Evolutionary conservation across 768 basidiomycete species (phyloP).

Genomic region (Panus rudis): DNA sequence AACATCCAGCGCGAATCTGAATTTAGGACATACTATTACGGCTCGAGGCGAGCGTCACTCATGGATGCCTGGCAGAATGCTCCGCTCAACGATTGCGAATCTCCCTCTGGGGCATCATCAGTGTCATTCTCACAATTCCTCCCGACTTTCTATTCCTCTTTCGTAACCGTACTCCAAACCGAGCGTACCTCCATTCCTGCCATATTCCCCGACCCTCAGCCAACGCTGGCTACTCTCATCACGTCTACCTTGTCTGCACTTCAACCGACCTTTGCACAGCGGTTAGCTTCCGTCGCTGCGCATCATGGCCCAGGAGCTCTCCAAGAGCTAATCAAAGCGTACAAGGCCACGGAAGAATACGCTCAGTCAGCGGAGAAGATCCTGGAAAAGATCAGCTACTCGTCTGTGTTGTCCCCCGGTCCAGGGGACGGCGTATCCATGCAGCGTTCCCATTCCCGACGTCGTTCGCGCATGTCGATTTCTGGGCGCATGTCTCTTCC

Average conservation of each 20-base stretch:
- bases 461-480: constrained; percentile 22
- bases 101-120: constrained; percentile 10
- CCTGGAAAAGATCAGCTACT: constrained; percentile 58
- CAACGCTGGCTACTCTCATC: constrained; percentile 75
- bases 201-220: constrained; percentile 83
- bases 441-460: constrained; percentile 7
- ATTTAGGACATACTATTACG: constrained; percentile 92
- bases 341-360: constrained; percentile 79
- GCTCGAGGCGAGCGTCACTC: constrained; percentile 61
- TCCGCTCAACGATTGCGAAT: constrained; percentile 44
- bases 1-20: constrained; percentile 89
- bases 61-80: constrained; percentile 65
- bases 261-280: constrained; percentile 74
- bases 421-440: constrained; percentile 12
- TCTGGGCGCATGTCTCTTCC: constrained; percentile 21
- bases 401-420: constrained; percentile 14
- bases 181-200: constrained; percentile 71
- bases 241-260: constrained; percentile 74
- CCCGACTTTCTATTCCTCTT: constrained; percentile 63
- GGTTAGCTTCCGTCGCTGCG: constrained; percentile 64
- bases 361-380: constrained; percentile 65
- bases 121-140: constrained; percentile 63
- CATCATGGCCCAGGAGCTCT: constrained; percentile 59
- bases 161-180: constrained; percentile 56
- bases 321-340: constrained; percentile 61